Evolutionary conservation across 768 basidiomycete genomes (phyloP), one percentile per base, ranked within the genome.

Genomic region (Kwoniella botswanensis): DNA sequence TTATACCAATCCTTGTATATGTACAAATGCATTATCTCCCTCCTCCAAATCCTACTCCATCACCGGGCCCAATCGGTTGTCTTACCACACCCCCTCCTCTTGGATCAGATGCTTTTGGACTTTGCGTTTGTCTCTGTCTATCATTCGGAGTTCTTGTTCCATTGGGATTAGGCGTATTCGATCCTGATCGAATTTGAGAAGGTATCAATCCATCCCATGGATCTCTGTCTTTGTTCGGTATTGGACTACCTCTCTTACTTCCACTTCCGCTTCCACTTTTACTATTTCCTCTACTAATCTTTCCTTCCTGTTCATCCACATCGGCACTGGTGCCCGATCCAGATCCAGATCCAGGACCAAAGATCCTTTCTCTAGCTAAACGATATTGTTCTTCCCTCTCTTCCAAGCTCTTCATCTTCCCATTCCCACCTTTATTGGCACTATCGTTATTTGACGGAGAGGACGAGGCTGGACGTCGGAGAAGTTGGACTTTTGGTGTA

Each of bases 321-420:
- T 17, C 57, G 7, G 44, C 21, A 52, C 24, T 60, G 22, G 69
- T 12, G n/a, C 26, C 24, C 10, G 69, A 12, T 18, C 54, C 54
- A 26, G 62, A 58, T 22, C 13, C 57, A 6, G 46, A 54, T 41
- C 17, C n/a, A 24, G 59, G 10, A 4, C 76, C 79, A 58, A 80
- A 80, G 29, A 81, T 81, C 35, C 80, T 43, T 61, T 81, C 80
- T 68, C 80, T 64, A 1, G 80, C 78, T 10, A 77, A 22, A 3
- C 75, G 56, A 63, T 81, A 81, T 62, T 76, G 75, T 46, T 75
- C 78, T 50, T 76, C 80, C 46, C 76, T 64, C 67, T 79, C 76
- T 53, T 73, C 74, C 26, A 77, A 55, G 13, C 74, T 77, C 63
- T 81, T 81, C 1, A 85, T 86, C 79, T 55, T 43, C n/a, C 65